Evolutionary conservation across 2,329 filamentous ascomycete genomes (phyloP), one percentile per base, ranked within the genome.

Genomic region (Cladosporium sp.): DNA sequence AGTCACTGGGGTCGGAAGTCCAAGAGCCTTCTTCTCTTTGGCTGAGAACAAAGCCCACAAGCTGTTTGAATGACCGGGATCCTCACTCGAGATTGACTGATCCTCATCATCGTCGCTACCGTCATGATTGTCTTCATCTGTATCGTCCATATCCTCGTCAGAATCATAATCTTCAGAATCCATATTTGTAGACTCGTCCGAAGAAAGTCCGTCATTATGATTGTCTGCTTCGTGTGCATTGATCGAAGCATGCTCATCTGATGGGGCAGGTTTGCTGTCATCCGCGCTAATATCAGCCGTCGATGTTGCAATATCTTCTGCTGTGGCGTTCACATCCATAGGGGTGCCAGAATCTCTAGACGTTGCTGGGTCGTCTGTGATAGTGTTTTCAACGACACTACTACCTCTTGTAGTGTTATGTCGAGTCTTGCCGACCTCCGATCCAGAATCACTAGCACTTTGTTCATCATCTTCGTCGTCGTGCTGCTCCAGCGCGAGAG

Each of bases 141-240:
- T 76, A 53, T 78, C 78, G 46, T 78, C 77, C 72, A 76, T 77
- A 62, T 78, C 73, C 63, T 78, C 76, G 52, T 77, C 75, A 59
- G 73, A 74, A 63, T 76, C 74, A 62, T 75, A 72, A 58, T 73
- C 71, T 55, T 72, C 71, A 16, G 71, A 72, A 56, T 75, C 74
- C 77, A 78, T 78, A 49, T 78, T 71, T 10, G 69, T 73, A 2
- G 78, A 79, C 58, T 78, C 78, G 63, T 79, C 76, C 67, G 70
- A 63, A 26, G 61, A 63, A 5, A 63, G 50, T 8, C 61, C 61
- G 10, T 63, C 61, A 23, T 63, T 50, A 26, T 35, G 26, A 26
- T 46, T 28, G 2, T 37, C 23, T 29, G 33, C 26, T 28, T 37
- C 59, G 6, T 62, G 28, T 3, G 29, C 59, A 56, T 5, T 23